These are phyloP conservation scores for Colletotrichum sp. DNA, from an alignment of 2,329 filamentous ascomycete species.

Conservation along the genomic window DNA sequence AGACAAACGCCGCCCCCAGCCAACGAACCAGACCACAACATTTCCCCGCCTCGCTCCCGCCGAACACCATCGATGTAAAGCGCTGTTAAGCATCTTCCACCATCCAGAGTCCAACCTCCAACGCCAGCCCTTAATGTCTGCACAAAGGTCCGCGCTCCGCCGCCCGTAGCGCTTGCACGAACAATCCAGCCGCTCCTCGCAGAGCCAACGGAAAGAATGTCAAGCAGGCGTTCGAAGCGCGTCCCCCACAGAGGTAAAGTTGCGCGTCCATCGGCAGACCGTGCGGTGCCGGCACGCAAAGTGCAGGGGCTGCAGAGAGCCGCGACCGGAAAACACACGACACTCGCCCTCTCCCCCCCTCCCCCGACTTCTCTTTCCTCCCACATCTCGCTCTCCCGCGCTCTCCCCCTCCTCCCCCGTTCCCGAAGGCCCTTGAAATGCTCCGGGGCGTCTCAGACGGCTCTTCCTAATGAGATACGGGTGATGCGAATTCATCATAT, in stretches of 20 bases:
- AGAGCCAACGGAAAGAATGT: not conserved
- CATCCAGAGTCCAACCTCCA: not conserved
- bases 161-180: not conserved
- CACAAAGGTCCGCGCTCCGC: not conserved
- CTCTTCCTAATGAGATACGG: constrained; percentile 50
- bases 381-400: not conserved
- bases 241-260: not conserved
- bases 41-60: not conserved
- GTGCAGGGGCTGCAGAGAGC: constrained; percentile 22
- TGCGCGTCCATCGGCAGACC: not conserved
- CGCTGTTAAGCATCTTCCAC: not conserved
- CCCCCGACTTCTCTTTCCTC: not conserved
- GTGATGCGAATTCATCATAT: constrained; percentile 48
- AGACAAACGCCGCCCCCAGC: not conserved
- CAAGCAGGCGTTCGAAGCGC: not conserved
- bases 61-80: not conserved
- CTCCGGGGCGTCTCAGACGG: constrained; percentile 45
- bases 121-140: not conserved
- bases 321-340: constrained; percentile 14
- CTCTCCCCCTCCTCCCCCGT: not conserved
- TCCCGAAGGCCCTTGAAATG: not conserved
- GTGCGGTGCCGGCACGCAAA: not conserved
- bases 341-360: not conserved
- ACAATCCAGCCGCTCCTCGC: not conserved
- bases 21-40: not conserved